Conservation (phyloP, 2,329 filamentous ascomycete species). For the Stachybotrys chartarum region DNA sequence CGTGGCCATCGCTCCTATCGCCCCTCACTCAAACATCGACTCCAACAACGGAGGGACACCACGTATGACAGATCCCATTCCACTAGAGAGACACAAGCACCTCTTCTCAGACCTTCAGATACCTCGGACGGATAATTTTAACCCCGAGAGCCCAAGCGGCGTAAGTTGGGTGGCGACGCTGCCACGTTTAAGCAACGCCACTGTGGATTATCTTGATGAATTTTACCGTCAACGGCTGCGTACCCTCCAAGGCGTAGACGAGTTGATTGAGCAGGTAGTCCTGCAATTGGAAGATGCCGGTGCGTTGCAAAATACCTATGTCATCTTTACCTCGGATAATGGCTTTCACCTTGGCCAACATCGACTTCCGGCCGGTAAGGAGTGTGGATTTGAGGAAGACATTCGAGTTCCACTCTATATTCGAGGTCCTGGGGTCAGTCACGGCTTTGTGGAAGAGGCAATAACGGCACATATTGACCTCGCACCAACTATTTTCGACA, state of each 20-base stretch:
- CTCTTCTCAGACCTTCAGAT: slow-evolving; percentile 54
- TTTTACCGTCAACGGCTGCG: slow-evolving; percentile 45
- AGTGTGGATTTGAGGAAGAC: slow-evolving; percentile 51
- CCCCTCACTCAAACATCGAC: slow-evolving; percentile 53
- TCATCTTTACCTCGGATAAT: slow-evolving; percentile 54
- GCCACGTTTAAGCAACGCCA: slow-evolving; percentile 28
- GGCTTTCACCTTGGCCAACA: slow-evolving; percentile 56
- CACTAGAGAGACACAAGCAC: slow-evolving; percentile 52
- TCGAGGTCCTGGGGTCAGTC: slow-evolving; percentile 44
- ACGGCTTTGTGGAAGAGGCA: slow-evolving; percentile 28
- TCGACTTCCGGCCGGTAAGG: slow-evolving; percentile 49
- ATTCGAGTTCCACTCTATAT: slow-evolving; percentile 51
- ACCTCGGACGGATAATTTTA: slow-evolving; percentile 59
- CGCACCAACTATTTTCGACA: slow-evolving; percentile 49
- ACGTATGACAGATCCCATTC: slow-evolving; percentile 34
- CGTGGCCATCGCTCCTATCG: slow-evolving; percentile 57
- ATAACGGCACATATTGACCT: slow-evolving; percentile 58
- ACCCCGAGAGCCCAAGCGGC: slow-evolving; percentile 42
- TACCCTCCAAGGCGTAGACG: slow-evolving; percentile 47
- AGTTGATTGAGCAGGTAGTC: slow-evolving; percentile 42
- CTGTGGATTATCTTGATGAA: slow-evolving; percentile 39
- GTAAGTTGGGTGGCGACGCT: slow-evolving; percentile 41
- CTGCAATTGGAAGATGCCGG: slow-evolving; percentile 38
- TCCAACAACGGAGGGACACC: slow-evolving; percentile 3
- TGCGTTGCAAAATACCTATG: slow-evolving; percentile 55